phyloP scores from a whole-genome alignment of 1,139 yeast genomes.

The Geotrichum carabidarum region DNA sequence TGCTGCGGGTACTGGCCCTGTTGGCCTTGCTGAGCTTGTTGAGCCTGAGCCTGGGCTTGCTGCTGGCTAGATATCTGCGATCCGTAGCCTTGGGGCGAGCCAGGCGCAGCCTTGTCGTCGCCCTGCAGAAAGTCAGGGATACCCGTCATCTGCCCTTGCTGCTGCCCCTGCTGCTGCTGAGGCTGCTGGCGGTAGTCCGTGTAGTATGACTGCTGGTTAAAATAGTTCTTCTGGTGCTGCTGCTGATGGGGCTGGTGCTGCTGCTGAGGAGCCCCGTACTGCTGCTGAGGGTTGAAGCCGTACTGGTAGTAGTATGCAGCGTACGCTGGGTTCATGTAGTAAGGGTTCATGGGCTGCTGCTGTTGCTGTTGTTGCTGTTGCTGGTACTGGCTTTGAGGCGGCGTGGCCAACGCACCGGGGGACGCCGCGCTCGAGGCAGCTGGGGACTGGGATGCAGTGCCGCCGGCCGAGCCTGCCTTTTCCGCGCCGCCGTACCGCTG shows the following conservation, averaged over 20 bases:
- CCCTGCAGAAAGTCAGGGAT: slow-evolving; percentile 19
- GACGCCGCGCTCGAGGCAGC: slow-evolving; percentile 24
- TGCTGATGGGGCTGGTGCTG: too few species aligned
- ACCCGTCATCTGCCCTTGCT: slow-evolving; percentile 23
- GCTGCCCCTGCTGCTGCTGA: slow-evolving; percentile 9
- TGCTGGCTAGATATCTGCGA: slow-evolving; percentile 18
- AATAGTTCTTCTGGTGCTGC: slow-evolving; percentile 28
- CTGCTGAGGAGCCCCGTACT: slow-evolving; percentile 21
- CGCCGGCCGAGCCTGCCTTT: slow-evolving; percentile 11
- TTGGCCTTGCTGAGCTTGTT: slow-evolving; percentile 1
- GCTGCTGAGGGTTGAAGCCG: slow-evolving; percentile 31
- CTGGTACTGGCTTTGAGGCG: slow-evolving; percentile 24
- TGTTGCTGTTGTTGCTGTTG: slow-evolving; percentile 11
- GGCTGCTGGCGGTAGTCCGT: slow-evolving; percentile 18
- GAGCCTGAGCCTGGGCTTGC: not conserved
- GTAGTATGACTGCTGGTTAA: slow-evolving; percentile 30
- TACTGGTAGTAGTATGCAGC: slow-evolving; percentile 34
- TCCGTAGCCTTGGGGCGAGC: slow-evolving; percentile 27
- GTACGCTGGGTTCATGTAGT: slow-evolving; percentile 33
- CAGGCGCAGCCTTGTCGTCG: slow-evolving; percentile 30
- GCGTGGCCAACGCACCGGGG: slow-evolving; percentile 24
- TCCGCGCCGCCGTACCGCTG: slow-evolving; percentile 13
- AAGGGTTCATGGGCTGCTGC: slow-evolving; percentile 24
- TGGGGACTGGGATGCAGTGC: slow-evolving; percentile 7
- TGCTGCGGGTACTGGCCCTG: slow-evolving; percentile 27